phyloP scores from a whole-genome alignment of 495 filamentous ascomycete genomes.

The Xylaria cubensis region DNA sequence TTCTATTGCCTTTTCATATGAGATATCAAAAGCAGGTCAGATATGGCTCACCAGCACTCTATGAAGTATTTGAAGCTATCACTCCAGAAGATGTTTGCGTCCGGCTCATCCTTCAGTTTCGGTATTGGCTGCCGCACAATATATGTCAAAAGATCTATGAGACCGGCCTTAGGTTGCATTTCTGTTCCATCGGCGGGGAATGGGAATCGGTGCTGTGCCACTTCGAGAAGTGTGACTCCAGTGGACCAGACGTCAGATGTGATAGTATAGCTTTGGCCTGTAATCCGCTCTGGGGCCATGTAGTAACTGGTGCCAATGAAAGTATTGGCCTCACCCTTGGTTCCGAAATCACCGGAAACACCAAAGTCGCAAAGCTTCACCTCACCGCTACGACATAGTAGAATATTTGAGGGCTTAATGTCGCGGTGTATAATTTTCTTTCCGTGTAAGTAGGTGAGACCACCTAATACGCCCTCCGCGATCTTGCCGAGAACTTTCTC shows the following conservation, averaged over 20 bases:
- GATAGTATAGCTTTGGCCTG: constrained; percentile 96
- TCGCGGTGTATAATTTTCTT: constrained; percentile 98
- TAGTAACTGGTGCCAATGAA: constrained; percentile 99
- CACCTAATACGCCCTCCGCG: constrained; percentile 92
- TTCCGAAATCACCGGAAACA: constrained; percentile 96
- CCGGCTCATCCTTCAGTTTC: constrained; percentile 92
- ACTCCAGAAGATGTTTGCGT: constrained; percentile 83
- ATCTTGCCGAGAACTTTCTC: constrained; percentile 99
- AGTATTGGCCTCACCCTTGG: constrained; percentile 97
- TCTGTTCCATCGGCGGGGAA: constrained; percentile 97
- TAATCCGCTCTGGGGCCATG: constrained; percentile 98
- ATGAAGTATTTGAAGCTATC: constrained; percentile 99
- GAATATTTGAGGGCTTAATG: constrained; percentile 98
- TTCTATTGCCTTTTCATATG: background rate
- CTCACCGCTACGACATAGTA: constrained; percentile 88
- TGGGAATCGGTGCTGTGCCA: constrained; percentile 96
- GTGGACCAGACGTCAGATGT: constrained; percentile 98
- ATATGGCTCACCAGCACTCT: constrained; percentile 90
- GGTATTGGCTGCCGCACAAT: constrained; percentile 96
- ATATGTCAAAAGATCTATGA: constrained; percentile 95
- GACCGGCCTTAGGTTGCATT: constrained; percentile 79
- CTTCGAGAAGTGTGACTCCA: constrained; percentile 94
- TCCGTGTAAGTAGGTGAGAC: constrained; percentile 93
- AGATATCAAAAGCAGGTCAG: background rate
- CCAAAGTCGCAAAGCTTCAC: constrained; percentile 99